These are phyloP conservation scores for Xylaria bambusicola DNA, from an alignment of 495 filamentous ascomycete species.

Conservation along the genomic window DNA sequence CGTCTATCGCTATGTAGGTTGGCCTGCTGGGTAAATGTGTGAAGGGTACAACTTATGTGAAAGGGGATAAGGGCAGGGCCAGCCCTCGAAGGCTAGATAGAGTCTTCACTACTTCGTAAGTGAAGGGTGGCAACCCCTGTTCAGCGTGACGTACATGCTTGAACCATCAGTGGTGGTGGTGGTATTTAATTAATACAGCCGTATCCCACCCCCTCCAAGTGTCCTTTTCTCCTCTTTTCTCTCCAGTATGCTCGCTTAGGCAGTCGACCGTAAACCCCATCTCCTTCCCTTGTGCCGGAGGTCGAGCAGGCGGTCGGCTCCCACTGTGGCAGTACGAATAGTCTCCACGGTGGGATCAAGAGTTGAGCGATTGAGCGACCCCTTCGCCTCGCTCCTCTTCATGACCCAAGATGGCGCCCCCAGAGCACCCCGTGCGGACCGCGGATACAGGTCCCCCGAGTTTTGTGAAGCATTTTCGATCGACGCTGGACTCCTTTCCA, in stretches of 20 bases:
- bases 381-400: slow-evolving; percentile 19
- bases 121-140: slow-evolving; percentile 9
- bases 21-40: too few relatives aligned
- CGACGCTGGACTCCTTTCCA: background rate
- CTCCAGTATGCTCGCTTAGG: slow-evolving; percentile 13
- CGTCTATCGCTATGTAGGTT: too few relatives aligned
- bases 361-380: slow-evolving; percentile 18
- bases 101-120: too few relatives aligned
- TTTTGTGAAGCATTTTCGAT: slow-evolving; percentile 11
- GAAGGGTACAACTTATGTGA: too few relatives aligned
- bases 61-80: too few relatives aligned
- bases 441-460: slow-evolving; percentile 10
- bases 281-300: slow-evolving; percentile 7
- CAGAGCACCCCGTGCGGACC: slow-evolving; percentile 14
- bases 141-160: slow-evolving; percentile 6
- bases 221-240: background rate
- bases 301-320: slow-evolving; percentile 22
- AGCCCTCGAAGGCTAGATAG: too few relatives aligned
- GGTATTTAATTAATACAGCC: slow-evolving; percentile 2
- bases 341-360: slow-evolving; percentile 16
- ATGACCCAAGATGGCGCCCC: slow-evolving; percentile 16
- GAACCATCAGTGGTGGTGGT: background rate
- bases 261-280: slow-evolving; percentile 20
- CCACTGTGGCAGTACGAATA: slow-evolving; percentile 13
- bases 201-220: background rate